These are phyloP conservation scores for Reutealis trisperma DNA, from an alignment of 345 rosid species.

Conservation along the genomic window DNA sequence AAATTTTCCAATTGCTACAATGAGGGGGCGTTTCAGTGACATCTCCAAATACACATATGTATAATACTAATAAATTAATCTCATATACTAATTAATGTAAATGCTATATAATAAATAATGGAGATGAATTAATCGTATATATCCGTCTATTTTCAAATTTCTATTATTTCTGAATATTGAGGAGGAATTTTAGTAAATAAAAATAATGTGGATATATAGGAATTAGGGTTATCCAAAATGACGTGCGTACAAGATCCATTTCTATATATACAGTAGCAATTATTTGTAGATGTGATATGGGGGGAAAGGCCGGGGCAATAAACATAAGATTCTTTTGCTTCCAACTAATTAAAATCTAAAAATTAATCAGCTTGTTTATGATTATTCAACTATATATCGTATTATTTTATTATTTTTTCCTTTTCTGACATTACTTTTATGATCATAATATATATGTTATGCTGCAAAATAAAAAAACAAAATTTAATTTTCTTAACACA, in stretches of 20 bases:
- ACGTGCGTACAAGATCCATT: background rate
- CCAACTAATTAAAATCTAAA: background rate
- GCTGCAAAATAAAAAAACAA: no score
- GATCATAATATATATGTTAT: no score
- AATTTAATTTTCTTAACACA: no score
- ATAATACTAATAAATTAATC: no score
- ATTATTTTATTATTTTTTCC: background rate
- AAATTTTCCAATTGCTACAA: background rate
- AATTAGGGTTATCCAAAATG: constrained; percentile 2
- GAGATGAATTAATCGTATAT: no score
- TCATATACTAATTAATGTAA: background rate
- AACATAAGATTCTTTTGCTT: constrained; percentile 13
- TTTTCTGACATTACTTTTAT: background rate
- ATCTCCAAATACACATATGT: background rate
- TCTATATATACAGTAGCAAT: background rate
- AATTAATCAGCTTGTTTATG: constrained; percentile 6
- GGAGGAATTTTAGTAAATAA: background rate
- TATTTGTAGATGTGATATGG: background rate
- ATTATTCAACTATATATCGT: constrained; percentile 7
- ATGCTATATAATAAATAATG: no score
- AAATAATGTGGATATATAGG: background rate
- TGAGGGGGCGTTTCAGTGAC: background rate
- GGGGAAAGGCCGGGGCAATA: background rate
- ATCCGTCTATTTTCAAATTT: background rate
- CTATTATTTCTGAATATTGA: background rate